Base-by-base conservation (phyloP, 2,329 filamentous ascomycete species). In the Monosporascus sp. region DNA sequence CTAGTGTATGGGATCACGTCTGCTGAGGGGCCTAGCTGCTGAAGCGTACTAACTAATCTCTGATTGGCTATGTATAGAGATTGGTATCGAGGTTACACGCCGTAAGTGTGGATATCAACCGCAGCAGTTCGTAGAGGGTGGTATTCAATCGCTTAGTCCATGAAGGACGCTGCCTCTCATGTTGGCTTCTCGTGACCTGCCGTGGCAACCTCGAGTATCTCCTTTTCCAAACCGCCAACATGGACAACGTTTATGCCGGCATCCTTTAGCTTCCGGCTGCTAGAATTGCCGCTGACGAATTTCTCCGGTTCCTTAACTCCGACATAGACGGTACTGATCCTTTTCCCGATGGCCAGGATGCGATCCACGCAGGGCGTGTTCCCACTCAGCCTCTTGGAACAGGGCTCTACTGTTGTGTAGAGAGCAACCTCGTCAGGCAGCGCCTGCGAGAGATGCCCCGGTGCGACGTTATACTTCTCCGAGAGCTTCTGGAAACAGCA, bases 391-490 rank as follows among this genome's bases (percentile, higher is more conserved):
- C 90, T 78, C 62, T 85, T 76, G 50, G 82, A 87, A 67, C 90
- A 95, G 1, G 90, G 90, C 69, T 94, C 94, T 77, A 99, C 90
- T 1, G 92, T 97, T 1, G 95, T 97, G 70, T 97, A 97, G 14
- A 99, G 79, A 4, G 82, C 78, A 2, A 81, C 73, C 1, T 81
- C 72, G 37, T 77, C 70, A 0, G 81, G 77, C 7, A 87, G 63
- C 15, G 76, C 70, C 18, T 73, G 64, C 15, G 70, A 71, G 5
- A 90, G 76, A 0, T 71, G 66, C 50, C 82, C 80, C 58, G 88
- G 84, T 0, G 76, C 54, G 0, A 78, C 72, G 2, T 65, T 65
- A 52, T 81, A 67, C 57, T 74, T 62, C 47, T 73, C 63, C 1
- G 82, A 75, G 15, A 85, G 79, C 69, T 99, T 97, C 48, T 85